These are phyloP conservation scores for Tetradesmus lagerheimii DNA, from an alignment of 139 green algal genomes.

Conservation along the genomic window DNA sequence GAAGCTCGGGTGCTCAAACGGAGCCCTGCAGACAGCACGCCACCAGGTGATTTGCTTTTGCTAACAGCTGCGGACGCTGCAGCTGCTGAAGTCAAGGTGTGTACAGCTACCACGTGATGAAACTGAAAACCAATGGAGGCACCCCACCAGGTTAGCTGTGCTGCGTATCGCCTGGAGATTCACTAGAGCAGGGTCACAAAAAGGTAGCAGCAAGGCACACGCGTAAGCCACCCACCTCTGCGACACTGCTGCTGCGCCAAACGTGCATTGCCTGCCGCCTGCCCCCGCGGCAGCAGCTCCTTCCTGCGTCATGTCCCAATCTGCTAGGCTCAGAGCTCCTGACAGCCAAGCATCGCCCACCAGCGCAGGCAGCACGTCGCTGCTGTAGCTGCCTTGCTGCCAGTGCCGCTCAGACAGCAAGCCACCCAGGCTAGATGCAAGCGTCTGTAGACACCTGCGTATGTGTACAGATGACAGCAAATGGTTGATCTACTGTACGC, in stretches of 20 bases:
- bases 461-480: too few species aligned
- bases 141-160: too few species aligned
- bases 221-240: neutral
- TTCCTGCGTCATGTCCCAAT: neutral
- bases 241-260: neutral
- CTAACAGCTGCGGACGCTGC: too few species aligned
- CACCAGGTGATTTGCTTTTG: too few species aligned
- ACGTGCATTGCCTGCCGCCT: neutral
- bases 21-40: constrained; percentile 7
- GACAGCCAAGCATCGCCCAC: constrained; percentile 44
- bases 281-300: neutral
- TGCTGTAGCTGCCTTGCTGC: constrained; percentile 56
- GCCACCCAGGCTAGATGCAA: constrained; percentile 39
- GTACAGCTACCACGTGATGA: too few species aligned
- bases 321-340: neutral
- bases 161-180: too few species aligned
- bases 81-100: too few species aligned
- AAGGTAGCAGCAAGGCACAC: too few species aligned
- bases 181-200: too few species aligned
- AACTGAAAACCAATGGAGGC: too few species aligned
- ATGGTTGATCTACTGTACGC: too few species aligned
- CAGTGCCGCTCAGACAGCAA: constrained; percentile 53
- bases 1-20: constrained; percentile 56
- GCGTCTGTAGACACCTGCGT: constrained; percentile 50
- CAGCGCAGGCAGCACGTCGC: constrained; percentile 55